phyloP scores from a whole-genome alignment of 2,329 filamentous ascomycete species.

The Monilinia polystroma region DNA sequence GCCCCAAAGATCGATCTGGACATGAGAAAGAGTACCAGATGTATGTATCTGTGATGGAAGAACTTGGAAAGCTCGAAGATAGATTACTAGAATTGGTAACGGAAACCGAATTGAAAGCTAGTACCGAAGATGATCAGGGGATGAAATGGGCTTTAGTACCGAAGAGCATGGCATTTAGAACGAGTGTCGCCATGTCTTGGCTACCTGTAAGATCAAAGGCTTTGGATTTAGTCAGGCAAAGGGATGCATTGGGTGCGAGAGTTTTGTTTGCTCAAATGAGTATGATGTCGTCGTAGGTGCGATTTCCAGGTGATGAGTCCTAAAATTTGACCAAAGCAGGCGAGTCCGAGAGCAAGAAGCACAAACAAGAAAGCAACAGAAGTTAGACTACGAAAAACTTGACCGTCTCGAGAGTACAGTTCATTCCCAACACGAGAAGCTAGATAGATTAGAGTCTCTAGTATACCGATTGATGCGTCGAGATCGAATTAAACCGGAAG shows the following conservation, averaged over 20 bases:
- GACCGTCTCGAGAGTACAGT: conserved; percentile 30
- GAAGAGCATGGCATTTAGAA: conserved; percentile 43
- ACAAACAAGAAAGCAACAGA: conserved; percentile 29
- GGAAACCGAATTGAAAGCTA: conserved; percentile 43
- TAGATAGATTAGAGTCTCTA: conserved; percentile 32
- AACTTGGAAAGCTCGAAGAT: conserved; percentile 47
- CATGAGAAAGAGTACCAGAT: conserved; percentile 47
- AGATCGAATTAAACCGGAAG: conserved; percentile 22
- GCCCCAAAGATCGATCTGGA: conserved; percentile 13
- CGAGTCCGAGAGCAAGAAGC: conserved; percentile 34
- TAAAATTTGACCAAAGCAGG: conserved; percentile 25
- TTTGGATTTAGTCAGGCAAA: conserved; percentile 48
- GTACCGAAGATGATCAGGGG: conserved; percentile 26
- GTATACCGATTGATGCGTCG: conserved; percentile 32
- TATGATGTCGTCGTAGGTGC: conserved; percentile 47
- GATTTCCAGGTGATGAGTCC: background rate
- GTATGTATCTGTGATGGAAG: conserved; percentile 50
- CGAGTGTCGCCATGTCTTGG: conserved; percentile 48
- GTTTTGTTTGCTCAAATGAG: conserved; percentile 52
- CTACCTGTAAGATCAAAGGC: conserved; percentile 47
- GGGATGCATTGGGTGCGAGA: conserved; percentile 47
- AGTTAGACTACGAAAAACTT: conserved; percentile 29
- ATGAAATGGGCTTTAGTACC: conserved; percentile 44
- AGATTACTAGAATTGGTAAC: conserved; percentile 48
- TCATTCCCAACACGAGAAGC: conserved; percentile 32